Conservation (phyloP, 192 early-diverging fungal genomes). For the Entomortierella chlamydospora region DNA sequence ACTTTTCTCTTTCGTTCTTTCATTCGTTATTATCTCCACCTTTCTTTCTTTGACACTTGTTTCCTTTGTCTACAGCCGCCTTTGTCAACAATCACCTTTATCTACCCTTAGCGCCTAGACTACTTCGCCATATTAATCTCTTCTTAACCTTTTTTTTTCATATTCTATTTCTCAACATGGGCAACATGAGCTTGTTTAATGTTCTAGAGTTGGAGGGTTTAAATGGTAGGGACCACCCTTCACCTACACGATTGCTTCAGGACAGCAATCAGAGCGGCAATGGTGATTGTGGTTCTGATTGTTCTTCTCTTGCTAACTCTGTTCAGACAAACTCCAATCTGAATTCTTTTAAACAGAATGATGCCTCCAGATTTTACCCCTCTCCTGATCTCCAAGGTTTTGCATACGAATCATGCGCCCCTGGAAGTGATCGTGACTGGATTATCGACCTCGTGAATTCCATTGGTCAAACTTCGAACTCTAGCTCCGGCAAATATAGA, state of each 20-base stretch:
- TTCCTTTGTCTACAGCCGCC: too few species aligned
- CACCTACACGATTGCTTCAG: not conserved
- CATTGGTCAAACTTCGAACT: too few species aligned
- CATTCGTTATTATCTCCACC: not conserved
- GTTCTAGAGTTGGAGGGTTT: not conserved
- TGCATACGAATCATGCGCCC: too few species aligned
- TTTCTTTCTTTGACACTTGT: too few species aligned
- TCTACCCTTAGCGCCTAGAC: too few species aligned
- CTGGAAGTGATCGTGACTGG: too few species aligned
- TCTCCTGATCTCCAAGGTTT: not conserved
- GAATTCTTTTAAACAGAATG: not conserved
- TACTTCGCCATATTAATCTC: too few species aligned
- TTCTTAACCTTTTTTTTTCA: not conserved
- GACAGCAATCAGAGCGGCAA: not conserved
- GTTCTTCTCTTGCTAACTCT: constrained; percentile 1
- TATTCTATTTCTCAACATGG: not conserved
- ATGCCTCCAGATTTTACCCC: not conserved
- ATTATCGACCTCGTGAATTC: too few species aligned
- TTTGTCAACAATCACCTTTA: too few species aligned
- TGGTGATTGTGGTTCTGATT: not conserved
- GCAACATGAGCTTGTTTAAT: not conserved
- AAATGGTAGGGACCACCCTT: not conserved
- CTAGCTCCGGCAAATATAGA: too few species aligned
- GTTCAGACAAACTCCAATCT: not conserved
- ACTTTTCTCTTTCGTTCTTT: too few species aligned